These are phyloP conservation scores for Eremochloa ophiuroides DNA, from an alignment of 176 grass and related monocot genomes.

Conservation along the genomic window DNA sequence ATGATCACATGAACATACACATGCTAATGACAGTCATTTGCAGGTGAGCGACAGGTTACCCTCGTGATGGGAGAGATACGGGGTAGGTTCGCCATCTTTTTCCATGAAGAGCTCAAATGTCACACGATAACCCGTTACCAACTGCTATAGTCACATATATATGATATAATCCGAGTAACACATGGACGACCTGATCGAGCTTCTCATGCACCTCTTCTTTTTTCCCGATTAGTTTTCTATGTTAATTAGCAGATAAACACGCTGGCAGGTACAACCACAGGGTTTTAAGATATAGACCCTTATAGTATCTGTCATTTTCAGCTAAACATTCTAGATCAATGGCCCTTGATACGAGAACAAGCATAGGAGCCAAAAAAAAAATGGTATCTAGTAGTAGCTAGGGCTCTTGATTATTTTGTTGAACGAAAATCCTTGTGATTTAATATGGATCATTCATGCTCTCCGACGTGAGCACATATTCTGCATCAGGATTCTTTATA, in stretches of 20 bases:
- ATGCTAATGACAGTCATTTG: conserved; percentile 11
- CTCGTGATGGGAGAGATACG: conserved; percentile 18
- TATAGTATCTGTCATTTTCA: conserved; percentile 20
- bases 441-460: conserved; percentile 18
- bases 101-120: conserved; percentile 41
- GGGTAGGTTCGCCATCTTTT: conserved; percentile 33
- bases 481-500: neutral
- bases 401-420: conserved; percentile 23
- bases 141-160: neutral
- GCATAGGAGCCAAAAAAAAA: neutral
- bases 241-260: conserved; percentile 17
- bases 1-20: neutral
- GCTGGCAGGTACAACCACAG: conserved; percentile 48
- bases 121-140: conserved; percentile 39
- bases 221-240: neutral
- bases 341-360: neutral
- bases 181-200: neutral
- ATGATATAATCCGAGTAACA: too few relatives aligned
- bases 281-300: conserved; percentile 26
- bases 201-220: conserved; percentile 1
- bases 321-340: conserved; percentile 15
- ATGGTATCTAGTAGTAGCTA: neutral
- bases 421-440: neutral
- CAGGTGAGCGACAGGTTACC: conserved; percentile 23
- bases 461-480: conserved; percentile 12